Conservation (phyloP, 2,329 filamentous ascomycete genomes). For the Curvularia hawaiiensis region DNA sequence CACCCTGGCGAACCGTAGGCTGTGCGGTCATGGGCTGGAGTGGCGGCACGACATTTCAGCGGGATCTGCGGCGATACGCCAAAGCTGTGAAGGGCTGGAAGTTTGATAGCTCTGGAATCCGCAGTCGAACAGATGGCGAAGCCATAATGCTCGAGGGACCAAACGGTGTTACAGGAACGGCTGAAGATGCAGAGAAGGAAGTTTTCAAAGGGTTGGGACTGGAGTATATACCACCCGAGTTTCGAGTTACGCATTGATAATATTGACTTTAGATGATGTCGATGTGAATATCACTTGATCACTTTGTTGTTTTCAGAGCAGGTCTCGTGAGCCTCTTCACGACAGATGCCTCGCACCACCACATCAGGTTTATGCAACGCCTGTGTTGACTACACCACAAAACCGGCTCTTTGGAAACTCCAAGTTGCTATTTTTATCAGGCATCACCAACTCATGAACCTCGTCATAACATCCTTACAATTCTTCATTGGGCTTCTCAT, state of each 20-base stretch:
- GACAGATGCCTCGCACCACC: neutral
- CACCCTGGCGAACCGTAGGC: constrained; percentile 85
- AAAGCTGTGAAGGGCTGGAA: constrained; percentile 75
- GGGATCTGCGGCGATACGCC: constrained; percentile 81
- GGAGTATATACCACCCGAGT: constrained; percentile 49
- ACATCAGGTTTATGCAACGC: too few species aligned
- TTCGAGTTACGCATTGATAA: constrained; percentile 52
- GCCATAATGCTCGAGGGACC: constrained; percentile 69
- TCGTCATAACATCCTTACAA: neutral
- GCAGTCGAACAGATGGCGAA: constrained; percentile 70
- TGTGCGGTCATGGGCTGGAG: constrained; percentile 90
- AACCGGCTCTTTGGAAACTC: neutral
- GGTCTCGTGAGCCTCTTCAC: neutral
- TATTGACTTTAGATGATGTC: neutral
- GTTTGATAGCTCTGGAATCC: constrained; percentile 89
- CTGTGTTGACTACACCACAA: neutral
- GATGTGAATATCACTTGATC: neutral
- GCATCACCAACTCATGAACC: neutral
- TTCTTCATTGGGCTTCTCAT: constrained; percentile 1
- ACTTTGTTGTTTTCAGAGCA: neutral
- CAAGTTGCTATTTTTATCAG: neutral
- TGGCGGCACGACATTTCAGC: constrained; percentile 86
- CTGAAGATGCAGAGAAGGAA: constrained; percentile 75
- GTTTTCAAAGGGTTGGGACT: constrained; percentile 80
- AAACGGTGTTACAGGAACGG: constrained; percentile 53